Evolutionary conservation across 139 green algal species (phyloP).

Genomic region (Chlorella vulgaris): DNA sequence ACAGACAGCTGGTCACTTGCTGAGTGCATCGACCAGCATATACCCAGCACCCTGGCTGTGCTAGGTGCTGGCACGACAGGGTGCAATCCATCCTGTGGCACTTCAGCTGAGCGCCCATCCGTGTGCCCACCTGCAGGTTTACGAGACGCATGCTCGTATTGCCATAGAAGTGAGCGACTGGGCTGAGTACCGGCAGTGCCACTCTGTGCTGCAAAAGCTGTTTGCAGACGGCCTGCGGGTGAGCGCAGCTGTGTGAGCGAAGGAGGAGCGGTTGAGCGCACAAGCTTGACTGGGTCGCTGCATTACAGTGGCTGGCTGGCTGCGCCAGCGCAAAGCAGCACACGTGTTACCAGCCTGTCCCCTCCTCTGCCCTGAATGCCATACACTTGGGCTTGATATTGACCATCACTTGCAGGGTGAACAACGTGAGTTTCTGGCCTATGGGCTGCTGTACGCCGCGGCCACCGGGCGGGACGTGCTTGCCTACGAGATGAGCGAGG

Average conservation of each 20-base stretch:
- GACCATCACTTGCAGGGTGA: no score
- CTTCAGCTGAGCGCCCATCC: no score
- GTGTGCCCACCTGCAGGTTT: slow-evolving; percentile 62
- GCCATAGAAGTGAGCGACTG: slow-evolving; percentile 74
- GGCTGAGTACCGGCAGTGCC: slow-evolving; percentile 78
- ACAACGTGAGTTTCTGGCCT: slow-evolving; percentile 69
- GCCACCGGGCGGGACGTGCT: slow-evolving; percentile 28
- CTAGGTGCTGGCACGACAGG: no score
- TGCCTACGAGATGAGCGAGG: slow-evolving; percentile 39
- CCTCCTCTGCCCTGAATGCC: not conserved
- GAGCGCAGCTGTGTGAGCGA: not conserved
- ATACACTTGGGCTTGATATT: no score
- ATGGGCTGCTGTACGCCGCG: slow-evolving; percentile 69
- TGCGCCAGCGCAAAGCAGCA: not conserved
- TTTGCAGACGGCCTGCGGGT: slow-evolving; percentile 59
- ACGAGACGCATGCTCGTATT: slow-evolving; percentile 78
- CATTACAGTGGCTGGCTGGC: no score
- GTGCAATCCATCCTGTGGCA: no score
- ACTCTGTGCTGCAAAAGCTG: slow-evolving; percentile 62
- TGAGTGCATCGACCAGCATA: no score
- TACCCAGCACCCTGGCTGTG: no score
- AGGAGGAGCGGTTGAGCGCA: not conserved
- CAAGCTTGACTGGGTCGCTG: not conserved
- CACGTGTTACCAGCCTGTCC: not conserved
- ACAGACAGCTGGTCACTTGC: no score